A percentile compares a stretch with the other conserved stretches of the same genome.
phyloP scores from a whole-genome alignment of 78 protist genomes.

The Emiliania huxleyi region DNA sequence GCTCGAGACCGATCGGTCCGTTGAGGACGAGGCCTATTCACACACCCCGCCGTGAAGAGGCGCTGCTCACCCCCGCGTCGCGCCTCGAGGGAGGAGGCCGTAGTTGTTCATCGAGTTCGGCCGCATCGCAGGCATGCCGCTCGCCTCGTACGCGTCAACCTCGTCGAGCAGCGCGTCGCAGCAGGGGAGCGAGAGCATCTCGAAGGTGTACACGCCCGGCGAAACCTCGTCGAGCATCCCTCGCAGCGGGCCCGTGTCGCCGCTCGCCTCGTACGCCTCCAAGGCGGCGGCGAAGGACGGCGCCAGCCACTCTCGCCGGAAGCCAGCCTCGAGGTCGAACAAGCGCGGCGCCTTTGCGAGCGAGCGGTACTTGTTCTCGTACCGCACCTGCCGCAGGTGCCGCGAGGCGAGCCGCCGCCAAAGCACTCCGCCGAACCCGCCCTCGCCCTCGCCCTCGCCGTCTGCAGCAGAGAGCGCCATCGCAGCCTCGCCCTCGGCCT shows the following conservation, averaged over 20 bases:
- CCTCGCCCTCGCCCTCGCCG: too few relatives aligned
- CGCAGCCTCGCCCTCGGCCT: too few relatives aligned
- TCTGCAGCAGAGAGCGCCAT: too few relatives aligned
- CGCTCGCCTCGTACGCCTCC: not conserved
- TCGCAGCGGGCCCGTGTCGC: not conserved
- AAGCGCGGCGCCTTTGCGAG: not conserved
- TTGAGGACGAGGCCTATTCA: not conserved
- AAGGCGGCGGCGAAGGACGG: not conserved
- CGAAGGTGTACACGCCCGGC: not conserved
- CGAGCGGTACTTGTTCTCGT: not conserved
- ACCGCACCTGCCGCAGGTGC: not conserved
- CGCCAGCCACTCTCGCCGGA: not conserved
- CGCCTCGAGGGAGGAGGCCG: too few relatives aligned
- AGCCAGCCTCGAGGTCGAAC: not conserved
- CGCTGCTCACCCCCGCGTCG: too few relatives aligned
- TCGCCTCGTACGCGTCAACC: slow-evolving; percentile 48
- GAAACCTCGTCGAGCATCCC: not conserved
- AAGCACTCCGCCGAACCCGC: not conserved
- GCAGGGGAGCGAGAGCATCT: not conserved
- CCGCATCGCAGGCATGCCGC: slow-evolving; percentile 55
- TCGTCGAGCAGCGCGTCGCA: slow-evolving; percentile 52
- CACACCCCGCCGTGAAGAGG: too few relatives aligned
- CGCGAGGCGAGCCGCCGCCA: not conserved
- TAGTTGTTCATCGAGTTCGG: slow-evolving; percentile 79
- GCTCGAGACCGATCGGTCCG: not conserved